Evolutionary conservation across 2,329 filamentous ascomycete species (phyloP).

Genomic region (Cadophora sp.): DNA sequence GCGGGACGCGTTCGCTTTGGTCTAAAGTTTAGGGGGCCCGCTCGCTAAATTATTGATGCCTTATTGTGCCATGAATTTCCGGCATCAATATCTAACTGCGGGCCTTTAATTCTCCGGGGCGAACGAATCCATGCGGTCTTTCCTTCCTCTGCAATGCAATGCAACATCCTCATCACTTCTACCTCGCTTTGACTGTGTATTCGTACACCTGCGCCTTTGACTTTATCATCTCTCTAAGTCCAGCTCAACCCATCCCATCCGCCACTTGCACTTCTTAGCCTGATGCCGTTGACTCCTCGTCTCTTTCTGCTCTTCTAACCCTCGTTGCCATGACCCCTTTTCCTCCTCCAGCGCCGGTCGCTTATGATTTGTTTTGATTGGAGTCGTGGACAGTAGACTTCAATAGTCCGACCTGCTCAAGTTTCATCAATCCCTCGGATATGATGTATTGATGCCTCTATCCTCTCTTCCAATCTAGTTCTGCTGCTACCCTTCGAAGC

Average conservation of each 20-base stretch:
- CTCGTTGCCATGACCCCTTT: no score
- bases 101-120: slow-evolving; percentile 1
- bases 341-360: not conserved
- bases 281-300: not conserved
- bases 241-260: not conserved
- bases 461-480: not conserved
- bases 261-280: not conserved
- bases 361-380: slow-evolving; percentile 14
- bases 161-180: no score
- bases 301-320: not conserved
- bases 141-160: not conserved
- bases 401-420: not conserved
- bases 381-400: not conserved
- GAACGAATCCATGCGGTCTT: not conserved
- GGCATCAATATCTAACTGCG: not conserved
- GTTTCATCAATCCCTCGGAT: not conserved
- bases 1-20: not conserved
- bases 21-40: not conserved
- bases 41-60: not conserved
- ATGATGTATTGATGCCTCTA: not conserved
- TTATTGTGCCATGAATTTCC: not conserved
- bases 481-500: not conserved
- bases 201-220: no score
- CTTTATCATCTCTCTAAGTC: not conserved
- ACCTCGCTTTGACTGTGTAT: no score